A percentile compares a stretch with the other conserved stretches of the same genome.
Conservation (phyloP, 1,284 basidiomycete species). For the Cutaneotrichosporon sp. region DNA sequence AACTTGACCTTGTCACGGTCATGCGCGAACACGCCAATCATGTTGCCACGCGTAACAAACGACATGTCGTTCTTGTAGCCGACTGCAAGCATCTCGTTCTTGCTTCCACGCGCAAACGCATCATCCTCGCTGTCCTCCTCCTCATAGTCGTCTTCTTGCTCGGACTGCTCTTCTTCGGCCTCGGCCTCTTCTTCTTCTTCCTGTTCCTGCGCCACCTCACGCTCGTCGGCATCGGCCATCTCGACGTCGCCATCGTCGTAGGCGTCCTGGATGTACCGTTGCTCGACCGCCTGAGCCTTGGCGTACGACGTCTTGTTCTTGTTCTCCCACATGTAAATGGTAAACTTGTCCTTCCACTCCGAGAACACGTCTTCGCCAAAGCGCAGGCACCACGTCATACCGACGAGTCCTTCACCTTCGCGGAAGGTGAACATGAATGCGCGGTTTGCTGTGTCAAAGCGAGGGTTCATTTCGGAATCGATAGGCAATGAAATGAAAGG, state of each 20-base stretch:
- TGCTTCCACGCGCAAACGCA: conserved; percentile 51
- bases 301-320: conserved; percentile 69
- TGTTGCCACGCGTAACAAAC: conserved; percentile 90
- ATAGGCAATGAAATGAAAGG: conserved; percentile 48
- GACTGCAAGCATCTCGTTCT: conserved; percentile 87
- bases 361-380: conserved; percentile 60
- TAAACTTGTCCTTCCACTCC: conserved; percentile 63
- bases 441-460: conserved; percentile 45
- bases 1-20: conserved; percentile 77
- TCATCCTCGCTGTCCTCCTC: conserved; percentile 54
- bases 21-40: conserved; percentile 95
- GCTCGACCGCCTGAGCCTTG: conserved; percentile 75
- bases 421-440: conserved; percentile 64
- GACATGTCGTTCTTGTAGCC: conserved; percentile 96
- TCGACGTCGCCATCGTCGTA: conserved; percentile 72
- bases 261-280: conserved; percentile 58
- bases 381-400: conserved; percentile 78
- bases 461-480: conserved; percentile 57
- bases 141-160: conserved; percentile 52
- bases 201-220: conserved; percentile 35
- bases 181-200: conserved; percentile 51
- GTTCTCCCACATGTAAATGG: conserved; percentile 73
- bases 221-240: conserved; percentile 60
- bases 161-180: conserved; percentile 53
- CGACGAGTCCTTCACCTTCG: conserved; percentile 54